phyloP scores from a whole-genome alignment of 805 yeast genomes.

The Kodamaea laetipori region DNA sequence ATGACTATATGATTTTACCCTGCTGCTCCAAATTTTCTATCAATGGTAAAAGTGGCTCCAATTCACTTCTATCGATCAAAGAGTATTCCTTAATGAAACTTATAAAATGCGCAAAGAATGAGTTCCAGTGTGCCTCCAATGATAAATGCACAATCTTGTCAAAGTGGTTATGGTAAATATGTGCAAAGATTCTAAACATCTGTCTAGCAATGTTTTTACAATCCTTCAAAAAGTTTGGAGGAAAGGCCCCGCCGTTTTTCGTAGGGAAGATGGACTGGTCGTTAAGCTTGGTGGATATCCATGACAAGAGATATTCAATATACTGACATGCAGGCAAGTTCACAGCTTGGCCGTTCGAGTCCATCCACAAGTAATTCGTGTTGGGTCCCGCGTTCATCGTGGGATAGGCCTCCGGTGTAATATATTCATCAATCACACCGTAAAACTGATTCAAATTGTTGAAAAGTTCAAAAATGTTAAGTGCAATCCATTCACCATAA shows the following conservation, averaged over 20 bases:
- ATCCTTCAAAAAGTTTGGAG: conserved; percentile 78
- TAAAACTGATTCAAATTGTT: conserved; percentile 84
- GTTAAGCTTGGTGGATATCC: conserved; percentile 85
- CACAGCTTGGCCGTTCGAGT: conserved; percentile 70
- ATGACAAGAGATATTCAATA: conserved; percentile 85
- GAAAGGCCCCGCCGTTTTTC: conserved; percentile 84
- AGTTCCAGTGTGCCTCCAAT: conserved; percentile 96
- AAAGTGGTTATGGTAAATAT: conserved; percentile 90
- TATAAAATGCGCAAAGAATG: conserved; percentile 91
- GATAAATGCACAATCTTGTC: conserved; percentile 90
- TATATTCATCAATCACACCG: conserved; percentile 87
- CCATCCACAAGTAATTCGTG: conserved; percentile 89
- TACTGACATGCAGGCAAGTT: conserved; percentile 91
- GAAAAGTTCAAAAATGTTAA: conserved; percentile 87
- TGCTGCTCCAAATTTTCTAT: conserved; percentile 81
- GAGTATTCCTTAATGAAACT: conserved; percentile 84
- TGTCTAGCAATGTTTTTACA: conserved; percentile 86
- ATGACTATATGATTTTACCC: conserved; percentile 65
- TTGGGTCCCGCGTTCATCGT: conserved; percentile 96
- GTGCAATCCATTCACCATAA: conserved; percentile 92
- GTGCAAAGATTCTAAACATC: conserved; percentile 94
- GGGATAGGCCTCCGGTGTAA: conserved; percentile 86
- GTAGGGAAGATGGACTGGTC: conserved; percentile 94
- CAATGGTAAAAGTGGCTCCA: conserved; percentile 75
- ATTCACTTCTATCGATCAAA: conserved; percentile 74